phyloP scores from a whole-genome alignment of 345 rosid species.

The Nasturtium officinale region DNA sequence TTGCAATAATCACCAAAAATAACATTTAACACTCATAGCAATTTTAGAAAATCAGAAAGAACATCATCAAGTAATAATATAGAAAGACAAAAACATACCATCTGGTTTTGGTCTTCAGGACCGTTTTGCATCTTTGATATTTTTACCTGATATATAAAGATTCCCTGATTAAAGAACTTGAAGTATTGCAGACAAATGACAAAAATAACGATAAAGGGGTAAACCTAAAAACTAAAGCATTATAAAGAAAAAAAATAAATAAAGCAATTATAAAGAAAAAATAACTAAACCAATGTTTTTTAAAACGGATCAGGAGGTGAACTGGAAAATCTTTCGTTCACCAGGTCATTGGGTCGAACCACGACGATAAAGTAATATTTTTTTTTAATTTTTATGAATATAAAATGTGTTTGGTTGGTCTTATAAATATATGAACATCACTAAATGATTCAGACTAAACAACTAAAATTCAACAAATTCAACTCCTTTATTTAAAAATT shows the following conservation, averaged over 20 bases:
- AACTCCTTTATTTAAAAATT: neutral
- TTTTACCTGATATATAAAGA: conserved; percentile 21
- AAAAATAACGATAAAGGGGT: neutral
- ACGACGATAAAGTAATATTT: neutral
- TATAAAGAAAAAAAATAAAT: too few species aligned
- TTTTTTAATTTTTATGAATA: neutral
- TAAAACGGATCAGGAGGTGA: neutral
- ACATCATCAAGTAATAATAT: neutral
- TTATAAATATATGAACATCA: neutral
- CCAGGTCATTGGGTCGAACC: neutral
- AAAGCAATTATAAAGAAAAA: neutral
- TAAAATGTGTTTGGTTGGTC: neutral
- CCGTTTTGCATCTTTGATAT: conserved; percentile 37
- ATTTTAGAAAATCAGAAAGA: neutral
- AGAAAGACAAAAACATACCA: conserved; percentile 30
- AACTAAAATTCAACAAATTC: neutral
- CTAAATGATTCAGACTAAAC: neutral
- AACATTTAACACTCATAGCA: neutral
- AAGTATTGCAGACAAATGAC: neutral
- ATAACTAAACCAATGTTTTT: too few species aligned
- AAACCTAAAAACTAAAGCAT: neutral
- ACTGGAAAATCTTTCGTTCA: neutral
- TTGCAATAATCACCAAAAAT: neutral
- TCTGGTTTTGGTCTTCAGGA: conserved; percentile 34
- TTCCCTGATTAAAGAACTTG: conserved; percentile 1